Evolutionary conservation across 2,329 filamentous ascomycete genomes (phyloP), one percentile per base, ranked within the genome.

Genomic region (Hirsutella minnesotensis): DNA sequence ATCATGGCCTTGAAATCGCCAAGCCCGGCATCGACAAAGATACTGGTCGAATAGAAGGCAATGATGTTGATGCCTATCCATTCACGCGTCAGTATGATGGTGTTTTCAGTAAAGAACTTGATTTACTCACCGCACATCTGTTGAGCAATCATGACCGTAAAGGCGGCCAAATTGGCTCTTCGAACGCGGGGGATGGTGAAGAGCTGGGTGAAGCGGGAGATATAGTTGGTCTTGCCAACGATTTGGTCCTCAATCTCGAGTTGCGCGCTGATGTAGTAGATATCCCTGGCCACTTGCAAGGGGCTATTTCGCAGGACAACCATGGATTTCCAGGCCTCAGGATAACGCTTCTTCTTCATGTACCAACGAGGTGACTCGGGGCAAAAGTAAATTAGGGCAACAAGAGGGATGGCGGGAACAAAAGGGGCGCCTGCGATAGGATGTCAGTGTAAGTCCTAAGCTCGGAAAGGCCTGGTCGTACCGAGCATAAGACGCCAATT

Each of bases 121-220:
- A 10, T 15, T 20, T 15, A 21, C 41, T 19, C 9, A 42, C 41
- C 72, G 51, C 78, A 82, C 71, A 83, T 79, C 61, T 83, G 79
- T 60, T 84, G 80, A 3, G 78, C 78, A 57, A 83, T 77, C 86
- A 94, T 94, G 54, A 92, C 84, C 3, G 79, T 79, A 52, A 81
- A 83, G 1, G 85, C 83, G 10, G 86, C 86, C 38, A 83, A 69
- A 15, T 79, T 88, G 12, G 86, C 86, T 35, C 81, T 72, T 38
- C 81, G 73, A 12, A 84, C 67, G 44, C 82, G 73, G 1, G 82
- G 79, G 41, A 86, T 70, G 21, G 78, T 81, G 56, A 86, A 81
- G 18, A 81, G 66, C 57, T 86, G 73, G 22, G 65, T 56, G 45
- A 77, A 72, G 16, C 76, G 72, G 22, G 61, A 66, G 39, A 70